Conservation (phyloP, 2,329 filamentous ascomycete species). For the Didymella glomerata region DNA sequence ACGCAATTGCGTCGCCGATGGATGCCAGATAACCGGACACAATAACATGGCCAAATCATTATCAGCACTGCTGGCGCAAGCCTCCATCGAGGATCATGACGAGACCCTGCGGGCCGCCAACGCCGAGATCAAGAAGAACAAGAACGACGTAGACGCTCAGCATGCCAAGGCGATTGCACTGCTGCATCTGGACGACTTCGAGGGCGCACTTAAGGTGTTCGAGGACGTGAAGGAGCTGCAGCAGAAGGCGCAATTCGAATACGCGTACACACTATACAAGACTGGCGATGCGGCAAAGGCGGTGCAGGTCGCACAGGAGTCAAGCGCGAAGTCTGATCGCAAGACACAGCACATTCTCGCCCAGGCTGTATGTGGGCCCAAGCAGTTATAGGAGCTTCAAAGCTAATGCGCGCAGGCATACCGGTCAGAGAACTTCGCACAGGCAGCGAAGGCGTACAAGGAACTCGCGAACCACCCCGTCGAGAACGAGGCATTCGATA, state of each 20-base stretch:
- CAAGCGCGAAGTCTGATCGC: slow-evolving; percentile 48
- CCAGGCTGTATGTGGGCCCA: slow-evolving; percentile 61
- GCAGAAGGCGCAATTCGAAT: slow-evolving; percentile 70
- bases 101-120: slow-evolving; percentile 74
- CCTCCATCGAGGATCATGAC: slow-evolving; percentile 73
- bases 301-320: slow-evolving; percentile 58
- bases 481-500: slow-evolving; percentile 74
- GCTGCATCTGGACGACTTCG: slow-evolving; percentile 82
- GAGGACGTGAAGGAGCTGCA: slow-evolving; percentile 69
- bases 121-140: slow-evolving; percentile 65
- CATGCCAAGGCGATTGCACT: slow-evolving; percentile 77
- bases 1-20: slow-evolving; percentile 30
- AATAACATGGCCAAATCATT: slow-evolving; percentile 58
- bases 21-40: slow-evolving; percentile 29
- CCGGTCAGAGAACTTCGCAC: slow-evolving; percentile 75
- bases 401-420: slow-evolving; percentile 63
- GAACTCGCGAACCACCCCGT: slow-evolving; percentile 61
- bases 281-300: slow-evolving; percentile 73
- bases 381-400: not conserved
- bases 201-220: slow-evolving; percentile 76
- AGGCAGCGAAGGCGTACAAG: slow-evolving; percentile 70
- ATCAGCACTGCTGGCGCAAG: slow-evolving; percentile 64
- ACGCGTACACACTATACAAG: slow-evolving; percentile 86
- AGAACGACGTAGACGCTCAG: slow-evolving; percentile 67
- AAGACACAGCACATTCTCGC: slow-evolving; percentile 68